Evolutionary conservation across 202 grass and related monocot genomes (phyloP).

Genomic region (Elaeis oleifera): DNA sequence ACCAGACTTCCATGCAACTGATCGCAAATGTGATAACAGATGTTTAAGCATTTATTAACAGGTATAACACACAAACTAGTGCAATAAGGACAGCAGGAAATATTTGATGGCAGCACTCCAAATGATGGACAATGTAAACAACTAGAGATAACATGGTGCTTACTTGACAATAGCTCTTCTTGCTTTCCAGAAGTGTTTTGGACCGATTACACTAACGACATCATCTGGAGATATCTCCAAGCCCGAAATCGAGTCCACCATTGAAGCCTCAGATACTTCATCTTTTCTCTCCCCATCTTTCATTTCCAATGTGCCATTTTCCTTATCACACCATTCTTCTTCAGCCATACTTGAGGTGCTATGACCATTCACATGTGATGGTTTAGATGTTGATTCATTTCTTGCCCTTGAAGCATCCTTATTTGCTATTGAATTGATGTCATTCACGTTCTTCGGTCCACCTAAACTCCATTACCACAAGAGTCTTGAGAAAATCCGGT

Average conservation of each 20-base stretch:
- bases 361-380: conserved; percentile 20
- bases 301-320: conserved; percentile 31
- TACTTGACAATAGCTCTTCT: conserved; percentile 90
- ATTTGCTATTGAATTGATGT: neutral
- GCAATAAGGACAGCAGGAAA: too few species aligned
- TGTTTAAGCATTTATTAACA: too few species aligned
- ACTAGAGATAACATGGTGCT: conserved; percentile 13
- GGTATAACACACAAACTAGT: too few species aligned
- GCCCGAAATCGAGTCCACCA: conserved; percentile 31
- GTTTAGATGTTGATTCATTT: conserved; percentile 13
- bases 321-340: conserved; percentile 27
- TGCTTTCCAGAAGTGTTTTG: conserved; percentile 93
- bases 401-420: conserved; percentile 13
- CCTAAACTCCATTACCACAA: conserved; percentile 2
- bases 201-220: conserved; percentile 67
- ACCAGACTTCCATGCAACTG: too few species aligned
- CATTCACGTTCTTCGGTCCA: conserved; percentile 13
- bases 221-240: conserved; percentile 73
- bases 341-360: conserved; percentile 19
- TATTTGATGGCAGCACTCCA: too few species aligned
- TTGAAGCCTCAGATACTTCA: conserved; percentile 39
- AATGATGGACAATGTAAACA: neutral
- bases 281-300: conserved; percentile 24
- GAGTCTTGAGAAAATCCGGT: conserved; percentile 2
- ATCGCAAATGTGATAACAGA: too few species aligned